Conservation (phyloP, 345 rosid genomes). For the Barbarea vulgaris region DNA sequence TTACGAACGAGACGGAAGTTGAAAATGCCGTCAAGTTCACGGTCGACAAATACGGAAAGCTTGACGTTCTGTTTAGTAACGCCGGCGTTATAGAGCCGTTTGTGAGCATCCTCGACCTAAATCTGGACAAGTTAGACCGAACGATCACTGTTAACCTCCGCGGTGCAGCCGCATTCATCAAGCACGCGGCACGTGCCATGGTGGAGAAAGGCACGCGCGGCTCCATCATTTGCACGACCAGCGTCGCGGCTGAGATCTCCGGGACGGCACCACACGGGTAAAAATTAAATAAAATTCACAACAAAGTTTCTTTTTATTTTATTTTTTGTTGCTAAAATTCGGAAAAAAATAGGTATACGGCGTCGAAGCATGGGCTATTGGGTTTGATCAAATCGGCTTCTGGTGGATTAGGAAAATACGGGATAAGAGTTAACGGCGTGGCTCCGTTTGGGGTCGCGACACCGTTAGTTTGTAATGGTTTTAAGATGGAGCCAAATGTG, state of each 20-base stretch:
- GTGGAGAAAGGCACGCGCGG: slow-evolving; percentile 62
- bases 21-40: slow-evolving; percentile 60
- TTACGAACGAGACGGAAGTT: slow-evolving; percentile 74
- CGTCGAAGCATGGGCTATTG: slow-evolving; percentile 77
- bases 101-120: slow-evolving; percentile 62
- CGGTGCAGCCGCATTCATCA: slow-evolving; percentile 74
- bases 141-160: slow-evolving; percentile 68
- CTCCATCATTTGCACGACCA: slow-evolving; percentile 80
- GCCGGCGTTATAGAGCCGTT: slow-evolving; percentile 77
- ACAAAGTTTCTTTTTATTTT: not conserved
- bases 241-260: slow-evolving; percentile 57
- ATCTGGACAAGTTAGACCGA: slow-evolving; percentile 56
- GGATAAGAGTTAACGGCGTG: slow-evolving; percentile 83
- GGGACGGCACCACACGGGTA: slow-evolving; percentile 79
- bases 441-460: slow-evolving; percentile 90
- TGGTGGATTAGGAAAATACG: slow-evolving; percentile 73
- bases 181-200: slow-evolving; percentile 86
- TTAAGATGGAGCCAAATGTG: slow-evolving; percentile 45
- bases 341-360: slow-evolving; percentile 45
- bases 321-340: not conserved
- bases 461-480: slow-evolving; percentile 65
- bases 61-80: slow-evolving; percentile 79
- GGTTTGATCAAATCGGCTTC: slow-evolving; percentile 76
- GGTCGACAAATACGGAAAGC: slow-evolving; percentile 54
- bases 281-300: not conserved